phyloP scores from a whole-genome alignment of 2,329 filamentous ascomycete species.

The Microsporum audouinii region DNA sequence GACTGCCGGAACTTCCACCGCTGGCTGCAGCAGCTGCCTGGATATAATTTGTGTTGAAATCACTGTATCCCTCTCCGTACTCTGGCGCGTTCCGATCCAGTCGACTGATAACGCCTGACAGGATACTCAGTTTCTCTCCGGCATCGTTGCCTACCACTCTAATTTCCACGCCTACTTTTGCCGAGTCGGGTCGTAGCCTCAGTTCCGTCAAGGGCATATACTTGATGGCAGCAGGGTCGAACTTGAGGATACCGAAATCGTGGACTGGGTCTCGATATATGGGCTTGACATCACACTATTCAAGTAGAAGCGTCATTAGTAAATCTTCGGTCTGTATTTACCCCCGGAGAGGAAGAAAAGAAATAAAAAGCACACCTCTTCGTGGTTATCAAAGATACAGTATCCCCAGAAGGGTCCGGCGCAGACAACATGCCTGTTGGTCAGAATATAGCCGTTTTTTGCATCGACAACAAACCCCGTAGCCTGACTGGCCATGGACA shows the following conservation, averaged over 20 bases:
- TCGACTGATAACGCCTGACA: conserved; percentile 93
- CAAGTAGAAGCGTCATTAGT: neutral
- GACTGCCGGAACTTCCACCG: conserved; percentile 94
- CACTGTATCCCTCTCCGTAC: conserved; percentile 94
- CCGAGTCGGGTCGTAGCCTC: conserved; percentile 70
- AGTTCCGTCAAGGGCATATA: conserved; percentile 86
- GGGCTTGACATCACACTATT: conserved; percentile 80
- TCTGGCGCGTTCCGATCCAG: conserved; percentile 94
- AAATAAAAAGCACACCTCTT: conserved; percentile 44
- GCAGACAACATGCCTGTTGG: conserved; percentile 86
- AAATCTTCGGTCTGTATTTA: neutral
- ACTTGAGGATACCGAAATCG: conserved; percentile 93
- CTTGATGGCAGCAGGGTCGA: conserved; percentile 90
- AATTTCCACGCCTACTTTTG: conserved; percentile 81
- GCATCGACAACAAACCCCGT: conserved; percentile 97
- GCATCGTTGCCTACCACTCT: conserved; percentile 97
- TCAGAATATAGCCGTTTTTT: conserved; percentile 77
- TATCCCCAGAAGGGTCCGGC: conserved; percentile 96
- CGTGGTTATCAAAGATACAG: conserved; percentile 97
- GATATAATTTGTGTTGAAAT: conserved; percentile 95
- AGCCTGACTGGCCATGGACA: conserved; percentile 84
- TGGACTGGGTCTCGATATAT: conserved; percentile 97
- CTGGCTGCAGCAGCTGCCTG: conserved; percentile 95
- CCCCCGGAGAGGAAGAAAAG: neutral
- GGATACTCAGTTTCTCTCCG: conserved; percentile 93